phyloP scores from a whole-genome alignment of 345 rosid species.

The Capsella bursapastoris region DNA sequence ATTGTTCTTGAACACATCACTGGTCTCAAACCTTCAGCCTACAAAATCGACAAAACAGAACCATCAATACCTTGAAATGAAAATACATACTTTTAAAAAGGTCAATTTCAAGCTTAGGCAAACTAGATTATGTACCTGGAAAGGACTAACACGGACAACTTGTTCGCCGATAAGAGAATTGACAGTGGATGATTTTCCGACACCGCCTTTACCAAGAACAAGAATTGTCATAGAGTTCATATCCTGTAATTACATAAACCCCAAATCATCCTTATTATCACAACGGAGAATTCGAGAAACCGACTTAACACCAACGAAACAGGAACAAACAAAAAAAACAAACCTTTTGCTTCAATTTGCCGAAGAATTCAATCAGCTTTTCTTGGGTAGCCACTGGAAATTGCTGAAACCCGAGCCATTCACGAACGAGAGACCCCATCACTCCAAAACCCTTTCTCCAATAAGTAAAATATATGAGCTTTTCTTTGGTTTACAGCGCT shows the following conservation, averaged over 20 bases:
- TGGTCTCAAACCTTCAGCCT: conserved; percentile 78
- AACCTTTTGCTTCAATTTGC: conserved; percentile 77
- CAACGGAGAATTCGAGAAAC: conserved; percentile 24
- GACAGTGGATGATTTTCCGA: conserved; percentile 86
- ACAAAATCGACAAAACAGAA: conserved; percentile 19
- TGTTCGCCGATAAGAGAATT: conserved; percentile 85
- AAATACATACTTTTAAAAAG: conserved; percentile 2
- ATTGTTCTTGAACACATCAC: conserved; percentile 73
- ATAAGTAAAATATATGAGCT: background rate
- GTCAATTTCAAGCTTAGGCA: background rate
- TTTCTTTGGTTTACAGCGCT: background rate
- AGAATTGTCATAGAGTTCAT: conserved; percentile 69
- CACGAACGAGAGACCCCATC: conserved; percentile 66
- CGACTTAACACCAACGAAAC: background rate
- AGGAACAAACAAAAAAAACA: conserved; percentile 5
- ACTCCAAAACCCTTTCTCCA: conserved; percentile 26
- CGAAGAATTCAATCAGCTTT: conserved; percentile 64
- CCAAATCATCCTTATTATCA: background rate
- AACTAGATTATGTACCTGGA: conserved; percentile 51
- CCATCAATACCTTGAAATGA: conserved; percentile 1
- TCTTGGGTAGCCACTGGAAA: conserved; percentile 73
- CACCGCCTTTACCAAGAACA: conserved; percentile 89
- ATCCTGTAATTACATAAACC: conserved; percentile 51
- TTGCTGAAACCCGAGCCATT: conserved; percentile 81
- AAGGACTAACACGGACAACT: conserved; percentile 73